Evolutionary conservation across 2,329 filamentous ascomycete genomes (phyloP), one percentile per base, ranked within the genome.

Genomic region (Leptodontidium sp.): DNA sequence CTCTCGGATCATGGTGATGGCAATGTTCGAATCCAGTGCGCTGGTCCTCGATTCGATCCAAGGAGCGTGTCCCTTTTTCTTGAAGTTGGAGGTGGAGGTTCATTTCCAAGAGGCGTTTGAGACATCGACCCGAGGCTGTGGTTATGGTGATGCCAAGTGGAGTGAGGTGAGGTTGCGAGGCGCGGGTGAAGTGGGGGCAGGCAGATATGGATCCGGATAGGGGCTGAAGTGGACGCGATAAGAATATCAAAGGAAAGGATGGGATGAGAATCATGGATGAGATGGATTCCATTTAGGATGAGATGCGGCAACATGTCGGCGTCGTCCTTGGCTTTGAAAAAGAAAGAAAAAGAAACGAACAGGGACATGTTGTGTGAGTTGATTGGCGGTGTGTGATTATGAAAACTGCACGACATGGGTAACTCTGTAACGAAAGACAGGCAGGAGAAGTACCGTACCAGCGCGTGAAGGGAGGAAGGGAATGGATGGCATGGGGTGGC

Each of bases 371-470:
- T 15, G 40, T 58, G 55, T 32, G 5, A 24, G 32, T 43, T 58
- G 55, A 58, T 40, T 43, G 35, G 55, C 55, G 55, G 55, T 58
- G 35, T 58, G 55, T 24, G n/a, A 43, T 21, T 38, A 43, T 9
- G 32, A 58, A 43, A 38, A 58, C 35, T 9, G 32, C 17, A 14
- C 3, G 17, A 40, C 32, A 58, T 40, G 55, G 53, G 26, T 15
- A 15, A 32, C 29, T 32, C 29, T 32, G 29, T 3, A 32, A 32
- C 29, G 29, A 32, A 32, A 32, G 1, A 6, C 29, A 32, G 29
- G 29, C 29, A 32, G 29, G 29, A 32, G 29, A 32, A 32, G 29
- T 32, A 32, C 29, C 1, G 29, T 32, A 32, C 29, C 29, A 6
- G 29, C 29, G 4, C 29, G 15, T 57, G 29, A 40, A 12, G 55